phyloP scores from a whole-genome alignment of 352 stramenopile species.

The Thraustochytrium sp. region DNA sequence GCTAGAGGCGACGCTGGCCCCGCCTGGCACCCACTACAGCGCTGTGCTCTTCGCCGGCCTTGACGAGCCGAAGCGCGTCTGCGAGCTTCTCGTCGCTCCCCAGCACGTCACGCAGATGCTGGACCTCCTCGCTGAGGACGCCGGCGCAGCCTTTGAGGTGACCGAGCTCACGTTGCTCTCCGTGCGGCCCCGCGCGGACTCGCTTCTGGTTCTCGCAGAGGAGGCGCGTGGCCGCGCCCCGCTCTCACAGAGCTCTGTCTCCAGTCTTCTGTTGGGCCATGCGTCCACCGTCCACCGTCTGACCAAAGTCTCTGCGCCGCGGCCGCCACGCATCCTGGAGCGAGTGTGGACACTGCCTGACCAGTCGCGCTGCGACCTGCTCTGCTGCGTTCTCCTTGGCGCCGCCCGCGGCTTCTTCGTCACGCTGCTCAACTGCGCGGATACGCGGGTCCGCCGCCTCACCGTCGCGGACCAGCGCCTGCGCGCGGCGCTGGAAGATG shows the following conservation, averaged over 20 bases:
- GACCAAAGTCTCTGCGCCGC: background rate
- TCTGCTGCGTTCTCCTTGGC: background rate
- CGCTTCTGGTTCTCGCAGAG: too few species aligned
- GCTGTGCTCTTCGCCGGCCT: background rate
- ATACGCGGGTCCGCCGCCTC: background rate
- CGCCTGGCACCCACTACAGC: background rate
- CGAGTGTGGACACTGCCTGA: background rate
- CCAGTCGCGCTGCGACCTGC: background rate
- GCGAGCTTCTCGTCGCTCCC: background rate
- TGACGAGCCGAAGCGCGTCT: background rate
- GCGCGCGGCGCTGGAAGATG: background rate
- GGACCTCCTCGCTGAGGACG: background rate
- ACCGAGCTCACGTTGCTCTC: background rate
- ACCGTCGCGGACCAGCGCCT: background rate
- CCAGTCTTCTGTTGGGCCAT: too few species aligned
- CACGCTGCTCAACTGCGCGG: background rate
- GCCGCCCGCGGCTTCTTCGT: background rate
- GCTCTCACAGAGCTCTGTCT: too few species aligned
- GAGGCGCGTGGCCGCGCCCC: too few species aligned
- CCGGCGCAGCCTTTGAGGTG: background rate
- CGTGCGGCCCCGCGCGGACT: background rate
- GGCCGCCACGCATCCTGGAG: background rate
- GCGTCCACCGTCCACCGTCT: background rate
- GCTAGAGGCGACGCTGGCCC: background rate
- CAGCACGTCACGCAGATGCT: background rate